Conservation (phyloP, 2,329 filamentous ascomycete species). For the Xylariales sp. region DNA sequence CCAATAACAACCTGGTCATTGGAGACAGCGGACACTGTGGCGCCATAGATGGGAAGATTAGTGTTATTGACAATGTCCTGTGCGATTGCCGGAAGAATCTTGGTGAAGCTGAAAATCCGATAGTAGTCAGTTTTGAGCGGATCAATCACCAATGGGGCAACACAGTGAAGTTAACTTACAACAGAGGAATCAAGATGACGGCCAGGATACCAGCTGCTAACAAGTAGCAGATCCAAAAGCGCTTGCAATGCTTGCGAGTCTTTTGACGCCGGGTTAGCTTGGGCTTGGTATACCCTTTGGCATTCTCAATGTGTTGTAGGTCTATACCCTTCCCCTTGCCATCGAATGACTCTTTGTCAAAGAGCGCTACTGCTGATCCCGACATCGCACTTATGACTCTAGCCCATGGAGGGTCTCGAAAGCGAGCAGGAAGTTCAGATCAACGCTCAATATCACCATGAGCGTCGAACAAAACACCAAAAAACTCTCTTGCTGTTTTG, state of each 20-base stretch:
- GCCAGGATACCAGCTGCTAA: slow-evolving; percentile 28
- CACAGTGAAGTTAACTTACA: too few species aligned
- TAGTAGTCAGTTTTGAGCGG: too few species aligned
- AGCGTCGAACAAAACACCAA: too few species aligned
- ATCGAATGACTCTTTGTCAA: too few species aligned
- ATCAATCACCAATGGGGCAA: too few species aligned
- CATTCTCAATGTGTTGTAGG: slow-evolving; percentile 1
- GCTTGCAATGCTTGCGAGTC: slow-evolving; percentile 27
- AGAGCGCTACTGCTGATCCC: too few species aligned
- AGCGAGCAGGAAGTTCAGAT: too few species aligned
- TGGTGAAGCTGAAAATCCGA: slow-evolving; percentile 30
- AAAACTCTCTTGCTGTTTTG: too few species aligned
- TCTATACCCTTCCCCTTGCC: too few species aligned
- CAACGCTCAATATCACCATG: too few species aligned
- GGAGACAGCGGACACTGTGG: slow-evolving; percentile 26
- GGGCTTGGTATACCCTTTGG: slow-evolving; percentile 6
- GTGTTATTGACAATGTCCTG: slow-evolving; percentile 31
- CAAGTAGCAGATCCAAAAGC: slow-evolving; percentile 32
- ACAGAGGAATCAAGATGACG: slow-evolving; percentile 32
- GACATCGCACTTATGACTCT: too few species aligned
- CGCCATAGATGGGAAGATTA: slow-evolving; percentile 27
- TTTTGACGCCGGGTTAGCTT: slow-evolving; percentile 18
- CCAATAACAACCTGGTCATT: slow-evolving; percentile 26
- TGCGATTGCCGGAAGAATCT: slow-evolving; percentile 33
- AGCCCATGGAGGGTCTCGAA: too few species aligned